These are phyloP conservation scores for Nakataea oryzae DNA, from an alignment of 2,329 filamentous ascomycete species.

Conservation along the genomic window DNA sequence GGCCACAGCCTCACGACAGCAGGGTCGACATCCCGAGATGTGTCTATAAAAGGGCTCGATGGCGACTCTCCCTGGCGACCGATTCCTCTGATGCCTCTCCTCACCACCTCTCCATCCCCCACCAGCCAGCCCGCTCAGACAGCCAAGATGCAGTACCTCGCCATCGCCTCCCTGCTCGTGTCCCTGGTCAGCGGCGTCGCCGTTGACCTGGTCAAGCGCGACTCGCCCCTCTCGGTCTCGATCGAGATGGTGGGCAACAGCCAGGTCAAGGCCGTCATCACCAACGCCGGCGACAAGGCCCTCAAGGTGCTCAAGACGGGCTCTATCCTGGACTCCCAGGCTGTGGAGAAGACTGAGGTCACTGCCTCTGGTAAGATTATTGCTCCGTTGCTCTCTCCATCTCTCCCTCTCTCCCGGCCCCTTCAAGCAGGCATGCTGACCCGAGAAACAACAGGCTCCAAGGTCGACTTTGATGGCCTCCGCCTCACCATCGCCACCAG, in stretches of 20 bases:
- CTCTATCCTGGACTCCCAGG: constrained; percentile 39
- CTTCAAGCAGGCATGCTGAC: no score
- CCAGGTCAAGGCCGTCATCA: constrained; percentile 40
- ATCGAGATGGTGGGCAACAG: constrained; percentile 39
- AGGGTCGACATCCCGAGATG: background rate
- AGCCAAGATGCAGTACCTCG: constrained; percentile 26
- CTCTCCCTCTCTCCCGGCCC: no score
- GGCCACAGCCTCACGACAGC: background rate
- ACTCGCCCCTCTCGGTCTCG: constrained; percentile 30
- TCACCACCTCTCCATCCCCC: background rate
- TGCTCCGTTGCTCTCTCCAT: no score
- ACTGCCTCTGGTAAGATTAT: constrained; percentile 29
- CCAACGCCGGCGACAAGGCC: constrained; percentile 37
- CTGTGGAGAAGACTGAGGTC: constrained; percentile 42
- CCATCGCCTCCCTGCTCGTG: constrained; percentile 19
- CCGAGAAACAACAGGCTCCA: constrained; percentile 18
- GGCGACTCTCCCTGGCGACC: background rate
- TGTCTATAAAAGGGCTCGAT: background rate
- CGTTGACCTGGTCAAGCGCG: constrained; percentile 21
- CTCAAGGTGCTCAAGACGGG: constrained; percentile 43
- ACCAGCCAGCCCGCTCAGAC: background rate
- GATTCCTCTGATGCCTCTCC: background rate
- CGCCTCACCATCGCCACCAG: constrained; percentile 35
- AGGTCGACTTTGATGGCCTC: constrained; percentile 41
- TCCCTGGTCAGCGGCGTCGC: constrained; percentile 24